These are phyloP conservation scores for Lasiosphaeriaceae sp. DNA, from an alignment of 495 filamentous ascomycete species.

Conservation along the genomic window DNA sequence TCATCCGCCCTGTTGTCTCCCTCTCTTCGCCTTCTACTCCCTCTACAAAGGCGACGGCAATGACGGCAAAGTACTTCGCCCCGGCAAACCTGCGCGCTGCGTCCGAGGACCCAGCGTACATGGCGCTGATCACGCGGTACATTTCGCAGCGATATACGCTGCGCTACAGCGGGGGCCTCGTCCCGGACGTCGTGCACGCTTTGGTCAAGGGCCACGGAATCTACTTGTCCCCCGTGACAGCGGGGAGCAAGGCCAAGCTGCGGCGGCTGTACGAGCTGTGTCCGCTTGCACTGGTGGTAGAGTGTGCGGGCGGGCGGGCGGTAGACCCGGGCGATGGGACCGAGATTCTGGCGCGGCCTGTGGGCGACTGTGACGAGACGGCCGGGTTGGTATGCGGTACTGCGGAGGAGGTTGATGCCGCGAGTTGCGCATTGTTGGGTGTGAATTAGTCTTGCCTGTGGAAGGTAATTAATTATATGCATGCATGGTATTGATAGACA, in stretches of 20 bases:
- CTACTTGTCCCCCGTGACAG: conserved; percentile 47
- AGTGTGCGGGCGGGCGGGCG: conserved; percentile 48
- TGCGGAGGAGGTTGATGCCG: conserved; percentile 37
- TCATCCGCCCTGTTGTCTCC: conserved; percentile 27
- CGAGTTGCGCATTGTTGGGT: too few species aligned
- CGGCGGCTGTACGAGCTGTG: conserved; percentile 47
- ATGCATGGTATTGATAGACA: too few species aligned
- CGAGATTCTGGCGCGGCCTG: conserved; percentile 31
- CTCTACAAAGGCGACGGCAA: too few species aligned
- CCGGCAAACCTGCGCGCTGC: conserved; percentile 52
- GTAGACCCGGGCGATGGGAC: conserved; percentile 38
- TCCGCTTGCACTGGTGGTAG: conserved; percentile 48
- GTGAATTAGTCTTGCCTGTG: too few species aligned
- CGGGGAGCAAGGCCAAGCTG: conserved; percentile 44
- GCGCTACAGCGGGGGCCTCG: conserved; percentile 49
- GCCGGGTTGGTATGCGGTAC: conserved; percentile 49
- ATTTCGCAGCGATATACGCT: conserved; percentile 44
- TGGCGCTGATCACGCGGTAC: conserved; percentile 36
- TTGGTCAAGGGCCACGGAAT: conserved; percentile 51
- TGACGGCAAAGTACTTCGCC: conserved; percentile 45
- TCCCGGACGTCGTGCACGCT: conserved; percentile 50
- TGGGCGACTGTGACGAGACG: conserved; percentile 40
- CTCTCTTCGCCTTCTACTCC: neutral
- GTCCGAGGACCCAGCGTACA: conserved; percentile 38
- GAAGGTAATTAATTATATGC: too few species aligned